phyloP scores from a whole-genome alignment of 352 stramenopile species.

The Phytophthora pinifolia region DNA sequence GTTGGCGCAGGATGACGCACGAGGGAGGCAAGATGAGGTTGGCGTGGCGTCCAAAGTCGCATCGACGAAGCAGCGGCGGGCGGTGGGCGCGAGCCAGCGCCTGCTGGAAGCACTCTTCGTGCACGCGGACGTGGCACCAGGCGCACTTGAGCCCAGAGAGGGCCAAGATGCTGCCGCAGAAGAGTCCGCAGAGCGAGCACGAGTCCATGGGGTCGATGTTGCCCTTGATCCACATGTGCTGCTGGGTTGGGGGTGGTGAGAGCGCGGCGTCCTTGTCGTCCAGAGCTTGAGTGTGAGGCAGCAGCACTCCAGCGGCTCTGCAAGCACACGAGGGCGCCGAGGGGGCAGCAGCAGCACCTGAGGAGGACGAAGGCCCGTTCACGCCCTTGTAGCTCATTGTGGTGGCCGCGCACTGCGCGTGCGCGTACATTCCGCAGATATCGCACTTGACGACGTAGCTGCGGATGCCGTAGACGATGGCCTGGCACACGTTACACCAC shows the following conservation, averaged over 20 bases:
- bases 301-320: constrained; percentile 22
- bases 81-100: constrained; percentile 31
- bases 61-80: constrained; percentile 48
- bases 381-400: constrained; percentile 48
- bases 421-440: constrained; percentile 83
- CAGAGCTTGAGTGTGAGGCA: constrained; percentile 16
- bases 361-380: constrained; percentile 2
- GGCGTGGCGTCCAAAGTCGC: constrained; percentile 67
- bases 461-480: constrained; percentile 80
- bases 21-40: constrained; percentile 69
- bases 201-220: constrained; percentile 86
- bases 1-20: constrained; percentile 49
- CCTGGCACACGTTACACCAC: constrained; percentile 84
- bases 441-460: constrained; percentile 87
- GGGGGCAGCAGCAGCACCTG: not conserved
- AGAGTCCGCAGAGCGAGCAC: constrained; percentile 74
- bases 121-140: constrained; percentile 80
- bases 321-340: constrained; percentile 18
- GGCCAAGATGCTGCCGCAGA: constrained; percentile 83
- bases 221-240: constrained; percentile 76
- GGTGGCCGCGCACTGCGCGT: constrained; percentile 67
- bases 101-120: constrained; percentile 75
- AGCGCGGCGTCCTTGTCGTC: constrained; percentile 12
- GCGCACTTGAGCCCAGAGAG: constrained; percentile 80
- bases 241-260: constrained; percentile 12